Conservation (phyloP, 495 filamentous ascomycete species). For the Parathielavia hyrcaniae region DNA sequence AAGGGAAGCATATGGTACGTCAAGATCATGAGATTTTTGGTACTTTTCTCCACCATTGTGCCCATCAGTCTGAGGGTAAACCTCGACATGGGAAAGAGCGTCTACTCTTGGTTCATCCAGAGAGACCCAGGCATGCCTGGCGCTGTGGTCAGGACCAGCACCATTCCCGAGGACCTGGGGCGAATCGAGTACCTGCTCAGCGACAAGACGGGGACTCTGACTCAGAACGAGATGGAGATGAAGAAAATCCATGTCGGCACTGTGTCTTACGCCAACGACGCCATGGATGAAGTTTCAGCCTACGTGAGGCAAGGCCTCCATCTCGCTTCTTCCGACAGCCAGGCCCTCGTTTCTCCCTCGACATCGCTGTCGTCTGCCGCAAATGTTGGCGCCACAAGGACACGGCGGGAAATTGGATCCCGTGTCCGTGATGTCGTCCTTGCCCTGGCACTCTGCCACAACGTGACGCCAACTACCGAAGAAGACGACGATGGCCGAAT, state of each 20-base stretch:
- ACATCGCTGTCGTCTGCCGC: conserved; percentile 56
- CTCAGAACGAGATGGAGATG: conserved; percentile 98
- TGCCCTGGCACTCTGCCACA: conserved; percentile 91
- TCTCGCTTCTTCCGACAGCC: conserved; percentile 36
- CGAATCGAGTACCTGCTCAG: conserved; percentile 93
- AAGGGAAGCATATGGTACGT: conserved; percentile 73
- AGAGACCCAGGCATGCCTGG: conserved; percentile 80
- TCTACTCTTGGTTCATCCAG: conserved; percentile 95
- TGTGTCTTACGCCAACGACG: conserved; percentile 94
- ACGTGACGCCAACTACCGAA: conserved; percentile 80
- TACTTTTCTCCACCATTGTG: conserved; percentile 98
- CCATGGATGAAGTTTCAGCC: conserved; percentile 90
- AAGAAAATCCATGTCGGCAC: conserved; percentile 98
- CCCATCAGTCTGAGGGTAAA: conserved; percentile 96
- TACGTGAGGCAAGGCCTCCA: conserved; percentile 81
- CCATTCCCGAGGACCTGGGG: conserved; percentile 93
- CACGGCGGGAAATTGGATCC: conserved; percentile 84
- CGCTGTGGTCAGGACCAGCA: conserved; percentile 91
- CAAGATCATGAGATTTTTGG: conserved; percentile 89
- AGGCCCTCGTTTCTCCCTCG: conserved; percentile 63
- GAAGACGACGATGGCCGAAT: conserved; percentile 72
- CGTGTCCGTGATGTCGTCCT: conserved; percentile 86
- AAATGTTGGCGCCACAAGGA: conserved; percentile 62
- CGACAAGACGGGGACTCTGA: conserved; percentile 96
- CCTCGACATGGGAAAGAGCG: conserved; percentile 91